Conservation (phyloP, 768 basidiomycete genomes). For the Lyophyllum semitale region DNA sequence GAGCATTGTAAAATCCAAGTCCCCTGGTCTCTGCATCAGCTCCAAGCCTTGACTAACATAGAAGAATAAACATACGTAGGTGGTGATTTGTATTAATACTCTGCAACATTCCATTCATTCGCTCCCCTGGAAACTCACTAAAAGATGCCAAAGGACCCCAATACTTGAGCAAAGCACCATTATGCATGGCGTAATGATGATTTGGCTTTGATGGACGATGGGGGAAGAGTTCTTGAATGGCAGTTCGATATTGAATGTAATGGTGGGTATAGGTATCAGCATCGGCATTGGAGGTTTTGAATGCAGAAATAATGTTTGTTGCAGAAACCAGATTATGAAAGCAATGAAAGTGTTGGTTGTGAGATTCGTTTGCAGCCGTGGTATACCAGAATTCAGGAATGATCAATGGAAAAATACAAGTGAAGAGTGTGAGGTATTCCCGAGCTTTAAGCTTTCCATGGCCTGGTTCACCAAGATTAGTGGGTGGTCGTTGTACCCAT, state of each 20-base stretch:
- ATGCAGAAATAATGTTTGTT: slow-evolving; percentile 27
- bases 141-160: slow-evolving; percentile 5
- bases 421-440: no score
- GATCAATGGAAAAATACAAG: slow-evolving; percentile 27
- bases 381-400: slow-evolving; percentile 29
- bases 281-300: slow-evolving; percentile 14
- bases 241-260: slow-evolving; percentile 2
- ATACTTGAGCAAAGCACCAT: no score
- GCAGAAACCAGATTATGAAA: slow-evolving; percentile 25
- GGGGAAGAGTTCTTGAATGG: slow-evolving; percentile 20
- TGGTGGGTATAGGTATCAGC: background rate
- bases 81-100: slow-evolving; percentile 4
- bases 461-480: slow-evolving; percentile 28
- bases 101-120: slow-evolving; percentile 28
- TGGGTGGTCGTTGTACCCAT: slow-evolving; percentile 27
- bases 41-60: no score
- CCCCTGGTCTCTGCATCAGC: background rate
- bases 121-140: slow-evolving; percentile 32
- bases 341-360: slow-evolving; percentile 12
- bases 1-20: slow-evolving; percentile 9
- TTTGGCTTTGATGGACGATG: slow-evolving; percentile 24
- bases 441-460: slow-evolving; percentile 25
- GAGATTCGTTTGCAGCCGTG: background rate
- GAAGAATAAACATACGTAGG: no score
- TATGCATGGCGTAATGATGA: slow-evolving; percentile 36